phyloP scores from a whole-genome alignment of 345 rosid species.

The Toxicodendron radicans region DNA sequence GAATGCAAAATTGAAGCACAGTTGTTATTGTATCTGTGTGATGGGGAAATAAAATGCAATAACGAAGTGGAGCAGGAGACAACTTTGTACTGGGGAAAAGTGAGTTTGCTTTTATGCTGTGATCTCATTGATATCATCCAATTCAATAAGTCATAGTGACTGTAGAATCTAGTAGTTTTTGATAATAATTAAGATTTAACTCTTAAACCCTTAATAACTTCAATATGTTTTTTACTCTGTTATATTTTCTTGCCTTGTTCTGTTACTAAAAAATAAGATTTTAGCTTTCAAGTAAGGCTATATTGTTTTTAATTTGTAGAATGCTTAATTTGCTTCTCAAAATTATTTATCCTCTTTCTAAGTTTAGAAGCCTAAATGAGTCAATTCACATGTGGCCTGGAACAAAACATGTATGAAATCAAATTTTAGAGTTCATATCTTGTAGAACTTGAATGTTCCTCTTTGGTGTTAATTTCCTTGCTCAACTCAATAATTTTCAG shows the following conservation, averaged over 20 bases:
- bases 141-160: background rate
- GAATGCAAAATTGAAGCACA: conserved; percentile 9
- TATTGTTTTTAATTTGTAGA: background rate
- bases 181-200: background rate
- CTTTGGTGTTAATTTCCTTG: background rate
- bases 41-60: conserved; percentile 4
- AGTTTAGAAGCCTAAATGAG: background rate
- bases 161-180: background rate
- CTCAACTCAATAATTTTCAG: background rate
- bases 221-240: background rate
- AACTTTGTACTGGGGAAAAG: conserved; percentile 10
- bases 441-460: background rate
- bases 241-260: background rate
- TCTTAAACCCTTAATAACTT: background rate
- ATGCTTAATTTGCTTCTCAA: background rate
- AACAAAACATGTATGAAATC: background rate
- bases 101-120: conserved; percentile 3
- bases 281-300: background rate
- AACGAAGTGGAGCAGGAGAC: conserved; percentile 8
- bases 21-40: conserved; percentile 9
- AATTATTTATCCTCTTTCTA: background rate
- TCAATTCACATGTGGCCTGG: background rate
- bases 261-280: background rate
- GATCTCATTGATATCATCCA: background rate
- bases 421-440: background rate